Conservation (phyloP, 2,329 filamentous ascomycete species). For the Onygenales sp. region DNA sequence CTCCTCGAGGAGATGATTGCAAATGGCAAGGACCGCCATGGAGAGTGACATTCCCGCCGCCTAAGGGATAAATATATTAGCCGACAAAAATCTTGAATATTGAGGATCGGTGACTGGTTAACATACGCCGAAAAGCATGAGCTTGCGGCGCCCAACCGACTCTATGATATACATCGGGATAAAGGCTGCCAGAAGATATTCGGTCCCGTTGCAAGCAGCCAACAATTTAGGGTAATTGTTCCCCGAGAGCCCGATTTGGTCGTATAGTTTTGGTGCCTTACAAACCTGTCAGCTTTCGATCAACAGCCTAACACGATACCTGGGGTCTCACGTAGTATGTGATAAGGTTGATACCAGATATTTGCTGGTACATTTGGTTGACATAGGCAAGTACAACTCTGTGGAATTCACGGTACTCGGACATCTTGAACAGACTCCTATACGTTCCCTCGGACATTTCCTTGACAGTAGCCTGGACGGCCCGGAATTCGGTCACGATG, state of each 20-base stretch:
- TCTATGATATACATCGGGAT: slow-evolving; percentile 40
- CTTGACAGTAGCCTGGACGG: slow-evolving; percentile 32
- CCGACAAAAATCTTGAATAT: neutral
- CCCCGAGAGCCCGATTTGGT: neutral
- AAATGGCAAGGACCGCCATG: slow-evolving; percentile 37
- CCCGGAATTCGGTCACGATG: slow-evolving; percentile 29
- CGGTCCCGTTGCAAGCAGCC: slow-evolving; percentile 21
- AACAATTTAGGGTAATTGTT: slow-evolving; percentile 15
- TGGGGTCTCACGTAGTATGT: slow-evolving; percentile 28
- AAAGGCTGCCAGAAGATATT: slow-evolving; percentile 29
- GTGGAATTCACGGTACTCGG: slow-evolving; percentile 26
- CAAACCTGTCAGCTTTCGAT: neutral
- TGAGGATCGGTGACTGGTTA: neutral
- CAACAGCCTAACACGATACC: slow-evolving; percentile 23
- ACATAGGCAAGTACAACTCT: slow-evolving; percentile 24
- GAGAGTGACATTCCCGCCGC: slow-evolving; percentile 19
- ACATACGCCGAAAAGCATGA: slow-evolving; percentile 24
- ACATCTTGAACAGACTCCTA: slow-evolving; percentile 30
- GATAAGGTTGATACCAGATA: slow-evolving; percentile 29
- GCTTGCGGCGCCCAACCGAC: slow-evolving; percentile 26
- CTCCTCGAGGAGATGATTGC: slow-evolving; percentile 38
- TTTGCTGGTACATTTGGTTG: slow-evolving; percentile 28
- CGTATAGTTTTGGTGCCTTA: neutral
- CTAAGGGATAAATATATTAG: neutral
- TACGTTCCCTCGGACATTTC: slow-evolving; percentile 29